These are phyloP conservation scores for Moricandia arvensis DNA, from an alignment of 345 rosid genomes.

Conservation along the genomic window DNA sequence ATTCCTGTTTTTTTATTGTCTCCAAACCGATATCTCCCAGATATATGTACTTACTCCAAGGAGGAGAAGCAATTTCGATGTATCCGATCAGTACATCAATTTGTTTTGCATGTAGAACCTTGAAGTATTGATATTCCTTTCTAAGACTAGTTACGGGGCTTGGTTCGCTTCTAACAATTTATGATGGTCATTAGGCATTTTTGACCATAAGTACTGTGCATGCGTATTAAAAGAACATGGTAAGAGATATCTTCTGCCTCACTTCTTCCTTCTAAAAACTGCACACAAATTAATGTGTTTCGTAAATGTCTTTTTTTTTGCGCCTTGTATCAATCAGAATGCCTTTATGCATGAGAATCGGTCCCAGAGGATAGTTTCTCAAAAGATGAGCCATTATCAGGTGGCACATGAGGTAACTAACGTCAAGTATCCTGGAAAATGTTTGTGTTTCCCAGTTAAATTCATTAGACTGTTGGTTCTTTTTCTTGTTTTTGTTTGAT, in stretches of 20 bases:
- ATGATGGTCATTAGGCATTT: constrained; percentile 59
- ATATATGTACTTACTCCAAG: constrained; percentile 80
- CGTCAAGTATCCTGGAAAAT: neutral
- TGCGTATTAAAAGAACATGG: constrained; percentile 97
- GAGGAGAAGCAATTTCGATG: constrained; percentile 99
- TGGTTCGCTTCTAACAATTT: constrained; percentile 12
- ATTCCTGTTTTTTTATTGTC: neutral
- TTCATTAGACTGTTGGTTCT: constrained; percentile 8
- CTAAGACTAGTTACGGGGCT: neutral
- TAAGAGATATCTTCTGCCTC: constrained; percentile 29
- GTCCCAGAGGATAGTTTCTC: constrained; percentile 92
- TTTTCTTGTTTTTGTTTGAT: neutral
- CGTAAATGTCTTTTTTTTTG: constrained; percentile 28
- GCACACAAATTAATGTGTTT: neutral
- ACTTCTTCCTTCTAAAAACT: neutral
- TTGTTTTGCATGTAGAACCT: constrained; percentile 73
- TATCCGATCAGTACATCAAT: constrained; percentile 90
- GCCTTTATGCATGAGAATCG: constrained; percentile 97
- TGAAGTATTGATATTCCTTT: constrained; percentile 47
- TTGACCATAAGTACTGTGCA: constrained; percentile 98
- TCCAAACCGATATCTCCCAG: constrained; percentile 36
- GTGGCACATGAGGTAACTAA: constrained; percentile 67
- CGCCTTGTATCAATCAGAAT: constrained; percentile 96
- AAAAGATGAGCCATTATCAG: constrained; percentile 89
- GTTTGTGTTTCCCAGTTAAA: neutral